A percentile compares a stretch with the other conserved stretches of the same genome.
phyloP scores from a whole-genome alignment of 495 filamentous ascomycete species.

The Neurospora discreta region DNA sequence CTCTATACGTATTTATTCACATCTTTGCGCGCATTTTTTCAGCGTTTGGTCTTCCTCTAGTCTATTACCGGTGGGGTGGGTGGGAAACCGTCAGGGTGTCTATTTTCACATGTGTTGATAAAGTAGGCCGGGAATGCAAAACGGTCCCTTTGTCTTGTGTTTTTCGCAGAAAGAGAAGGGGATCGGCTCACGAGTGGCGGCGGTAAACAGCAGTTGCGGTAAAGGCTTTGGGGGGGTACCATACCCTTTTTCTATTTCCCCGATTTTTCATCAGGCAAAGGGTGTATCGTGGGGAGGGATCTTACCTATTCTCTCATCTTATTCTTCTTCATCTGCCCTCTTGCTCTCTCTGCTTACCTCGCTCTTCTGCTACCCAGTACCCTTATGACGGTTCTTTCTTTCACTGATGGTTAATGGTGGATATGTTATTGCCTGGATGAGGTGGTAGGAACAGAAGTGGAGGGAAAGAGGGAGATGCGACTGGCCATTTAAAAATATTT shows the following conservation, averaged over 20 bases:
- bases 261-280: background rate
- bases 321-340: conserved; percentile 1
- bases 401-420: background rate
- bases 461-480: background rate
- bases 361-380: background rate
- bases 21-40: conserved; percentile 7
- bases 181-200: background rate
- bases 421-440: background rate
- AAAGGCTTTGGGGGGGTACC: background rate
- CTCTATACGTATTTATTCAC: background rate
- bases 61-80: conserved; percentile 2
- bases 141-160: conserved; percentile 5
- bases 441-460: background rate
- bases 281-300: background rate
- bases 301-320: conserved; percentile 4
- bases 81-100: conserved; percentile 1
- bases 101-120: conserved; percentile 11
- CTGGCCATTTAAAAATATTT: background rate
- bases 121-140: conserved; percentile 14
- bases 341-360: conserved; percentile 1
- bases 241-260: background rate
- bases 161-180: background rate
- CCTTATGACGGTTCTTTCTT: background rate
- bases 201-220: background rate
- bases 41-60: conserved; percentile 3